phyloP scores from a whole-genome alignment of 495 filamentous ascomycete genomes.

The Aspergillus hancockii region DNA sequence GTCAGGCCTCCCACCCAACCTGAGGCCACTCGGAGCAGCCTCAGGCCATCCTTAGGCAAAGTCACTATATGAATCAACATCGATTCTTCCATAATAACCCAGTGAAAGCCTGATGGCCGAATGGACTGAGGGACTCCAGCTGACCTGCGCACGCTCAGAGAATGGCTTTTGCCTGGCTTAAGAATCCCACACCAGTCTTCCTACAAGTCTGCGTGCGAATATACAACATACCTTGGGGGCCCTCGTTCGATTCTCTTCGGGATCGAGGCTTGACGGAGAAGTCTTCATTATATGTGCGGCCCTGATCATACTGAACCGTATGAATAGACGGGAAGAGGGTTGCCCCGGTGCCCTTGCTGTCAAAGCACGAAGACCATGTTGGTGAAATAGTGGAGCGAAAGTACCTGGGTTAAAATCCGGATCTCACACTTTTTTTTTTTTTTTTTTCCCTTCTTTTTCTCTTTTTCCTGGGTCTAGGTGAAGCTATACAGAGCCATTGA shows the following conservation, averaged over 20 bases:
- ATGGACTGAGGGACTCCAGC: background rate
- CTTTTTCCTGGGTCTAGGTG: too few species aligned
- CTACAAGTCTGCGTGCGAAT: background rate
- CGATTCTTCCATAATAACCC: background rate
- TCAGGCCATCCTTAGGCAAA: background rate
- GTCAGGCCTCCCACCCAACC: too few species aligned
- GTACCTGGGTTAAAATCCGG: background rate
- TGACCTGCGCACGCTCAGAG: background rate
- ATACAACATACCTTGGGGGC: too few species aligned
- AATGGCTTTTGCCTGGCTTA: background rate
- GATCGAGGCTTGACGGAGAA: background rate
- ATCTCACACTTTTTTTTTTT: background rate
- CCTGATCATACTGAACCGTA: background rate
- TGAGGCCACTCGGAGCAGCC: background rate
- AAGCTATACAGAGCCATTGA: background rate
- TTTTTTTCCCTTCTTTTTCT: background rate
- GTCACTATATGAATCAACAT: background rate
- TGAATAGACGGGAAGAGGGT: background rate
- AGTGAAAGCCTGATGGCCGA: background rate
- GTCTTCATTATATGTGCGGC: background rate
- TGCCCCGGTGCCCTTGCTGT: background rate
- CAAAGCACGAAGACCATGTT: background rate
- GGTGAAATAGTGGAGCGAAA: background rate
- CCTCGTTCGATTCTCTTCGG: background rate
- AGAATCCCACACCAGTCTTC: background rate